Evolutionary conservation across 768 basidiomycete species (phyloP).

Genomic region (Tricholoma bakamatsutake): DNA sequence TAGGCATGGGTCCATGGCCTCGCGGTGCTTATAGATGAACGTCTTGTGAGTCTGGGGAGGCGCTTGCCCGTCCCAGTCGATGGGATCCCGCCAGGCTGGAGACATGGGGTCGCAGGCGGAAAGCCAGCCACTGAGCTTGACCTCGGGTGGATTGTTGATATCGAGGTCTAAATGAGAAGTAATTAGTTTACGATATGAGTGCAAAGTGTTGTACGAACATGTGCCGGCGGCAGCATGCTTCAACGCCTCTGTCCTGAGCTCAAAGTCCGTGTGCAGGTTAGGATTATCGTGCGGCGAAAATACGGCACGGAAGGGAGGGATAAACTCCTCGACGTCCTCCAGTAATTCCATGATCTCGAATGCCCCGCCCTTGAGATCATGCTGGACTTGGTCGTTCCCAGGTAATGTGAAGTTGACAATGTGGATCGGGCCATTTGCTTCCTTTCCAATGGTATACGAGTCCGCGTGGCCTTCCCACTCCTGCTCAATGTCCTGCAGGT

Average conservation of each 20-base stretch:
- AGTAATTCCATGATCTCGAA: conserved; percentile 34
- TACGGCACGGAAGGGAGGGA: conserved; percentile 45
- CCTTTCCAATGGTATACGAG: conserved; percentile 36
- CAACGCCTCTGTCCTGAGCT: conserved; percentile 27
- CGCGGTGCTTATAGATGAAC: conserved; percentile 41
- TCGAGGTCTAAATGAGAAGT: conserved; percentile 22
- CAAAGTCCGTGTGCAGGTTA: conserved; percentile 30
- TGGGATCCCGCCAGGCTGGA: conserved; percentile 22
- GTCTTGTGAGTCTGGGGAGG: conserved; percentile 21
- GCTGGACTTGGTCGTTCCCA: conserved; percentile 13
- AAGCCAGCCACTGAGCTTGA: conserved; percentile 30
- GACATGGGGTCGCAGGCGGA: conserved; percentile 32
- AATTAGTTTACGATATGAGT: background rate
- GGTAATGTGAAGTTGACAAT: conserved; percentile 26
- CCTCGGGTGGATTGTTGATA: conserved; percentile 22
- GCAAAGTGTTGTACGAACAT: conserved; percentile 22
- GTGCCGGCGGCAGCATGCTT: conserved; percentile 30
- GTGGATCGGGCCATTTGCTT: conserved; percentile 19
- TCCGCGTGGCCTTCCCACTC: conserved; percentile 33
- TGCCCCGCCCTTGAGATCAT: conserved; percentile 22
- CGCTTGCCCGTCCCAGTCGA: conserved; percentile 20
- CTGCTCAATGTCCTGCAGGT: conserved; percentile 27
- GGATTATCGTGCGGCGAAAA: conserved; percentile 50
- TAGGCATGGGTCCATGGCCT: conserved; percentile 41
- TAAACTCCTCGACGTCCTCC: conserved; percentile 29